Base-by-base conservation (phyloP, 176 grass and related monocot genomes). In the Aegilops longissima region DNA sequence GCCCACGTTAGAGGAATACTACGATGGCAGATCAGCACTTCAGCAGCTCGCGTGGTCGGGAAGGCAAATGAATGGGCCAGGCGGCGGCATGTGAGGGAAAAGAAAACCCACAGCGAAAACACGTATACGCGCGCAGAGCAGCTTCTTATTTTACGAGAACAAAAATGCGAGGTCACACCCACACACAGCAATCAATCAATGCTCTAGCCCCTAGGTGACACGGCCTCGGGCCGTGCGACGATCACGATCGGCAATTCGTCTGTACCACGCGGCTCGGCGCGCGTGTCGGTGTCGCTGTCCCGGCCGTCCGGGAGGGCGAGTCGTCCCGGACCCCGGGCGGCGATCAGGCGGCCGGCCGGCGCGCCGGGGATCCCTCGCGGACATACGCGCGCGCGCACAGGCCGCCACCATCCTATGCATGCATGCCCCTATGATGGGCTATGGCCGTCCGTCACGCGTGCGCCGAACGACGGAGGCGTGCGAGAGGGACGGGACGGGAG, bases 161-260 rank as follows among this genome's bases (percentile, higher is more conserved):
- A 20, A 18, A 17, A 58, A 17, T 62, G 73, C 42, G 73, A 54
- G 51, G 70, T 17, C 82, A 8, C 44, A 56, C 44, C 25, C 42
- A 44, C 42, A 44, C 10, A 3, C 62, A 27, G 24, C 9, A 27
- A 78, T 77, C 82, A 76, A 51, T 76, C 71, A 30, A 30, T 16
- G 72, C 24, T 52, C 44, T 12, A 16, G 16, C 3, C 0, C 2
- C 31, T 4, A 4, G 8, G 38, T 4, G 71, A 49, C 71, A 8
- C 27, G 13, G 44, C 39, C 73, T 85, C 62, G 83, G 83, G 62
- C 74, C 56, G 31, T 5, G 74, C 73, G 34, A 67, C 70, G 42
- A 25, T 66, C 74, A 12, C 27, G 1, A 27, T 24, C 7, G 30
- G 12, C 25, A 12, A 30, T 29, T 12, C 12, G 25, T 31, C 11